These are phyloP conservation scores for Gillenia trifoliata DNA, from an alignment of 306 rosid genomes.

Conservation along the genomic window DNA sequence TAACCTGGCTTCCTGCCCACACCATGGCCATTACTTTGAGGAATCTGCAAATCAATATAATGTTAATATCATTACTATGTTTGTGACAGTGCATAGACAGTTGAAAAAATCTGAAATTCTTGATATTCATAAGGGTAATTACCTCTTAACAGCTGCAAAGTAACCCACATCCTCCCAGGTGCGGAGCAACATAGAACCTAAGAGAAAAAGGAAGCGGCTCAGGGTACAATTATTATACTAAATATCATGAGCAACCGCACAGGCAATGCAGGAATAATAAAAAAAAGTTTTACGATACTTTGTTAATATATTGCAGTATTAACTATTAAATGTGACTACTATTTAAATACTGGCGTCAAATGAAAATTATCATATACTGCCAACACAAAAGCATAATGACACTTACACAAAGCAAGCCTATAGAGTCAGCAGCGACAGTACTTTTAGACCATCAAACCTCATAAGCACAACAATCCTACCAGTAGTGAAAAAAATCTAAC, in stretches of 20 bases:
- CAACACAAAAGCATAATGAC: neutral
- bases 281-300: neutral
- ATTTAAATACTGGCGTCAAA: neutral
- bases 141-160: constrained; percentile 74
- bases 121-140: constrained; percentile 1
- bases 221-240: neutral
- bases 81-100: neutral
- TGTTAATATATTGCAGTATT: neutral
- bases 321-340: neutral
- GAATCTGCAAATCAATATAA: constrained; percentile 45
- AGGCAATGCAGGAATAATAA: neutral
- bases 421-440: neutral
- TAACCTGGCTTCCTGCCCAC: constrained; percentile 97
- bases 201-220: neutral
- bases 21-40: constrained; percentile 91
- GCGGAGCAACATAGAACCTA: constrained; percentile 90
- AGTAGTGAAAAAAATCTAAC: too few relatives aligned
- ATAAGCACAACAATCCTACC: neutral
- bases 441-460: neutral
- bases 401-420: neutral
- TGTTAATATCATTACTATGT: neutral
- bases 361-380: neutral
- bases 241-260: neutral
- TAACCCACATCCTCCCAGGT: constrained; percentile 91
- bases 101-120: neutral